Conservation (phyloP, 257 asterid species). For the Salvia hispanica region DNA sequence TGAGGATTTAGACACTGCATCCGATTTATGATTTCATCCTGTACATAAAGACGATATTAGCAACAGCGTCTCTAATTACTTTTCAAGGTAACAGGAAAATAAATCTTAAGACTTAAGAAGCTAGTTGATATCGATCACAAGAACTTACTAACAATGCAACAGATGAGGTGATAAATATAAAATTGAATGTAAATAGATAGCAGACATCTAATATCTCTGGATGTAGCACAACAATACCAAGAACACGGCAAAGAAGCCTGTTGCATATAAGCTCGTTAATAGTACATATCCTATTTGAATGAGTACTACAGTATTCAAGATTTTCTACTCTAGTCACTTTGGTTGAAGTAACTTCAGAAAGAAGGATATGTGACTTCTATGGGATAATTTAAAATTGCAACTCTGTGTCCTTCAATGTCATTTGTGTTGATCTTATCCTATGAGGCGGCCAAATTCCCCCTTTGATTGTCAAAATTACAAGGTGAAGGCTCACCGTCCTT, state of each 20-base stretch:
- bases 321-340: constrained; percentile 35
- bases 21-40: constrained; percentile 70
- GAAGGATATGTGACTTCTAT: constrained; percentile 45
- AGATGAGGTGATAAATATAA: constrained; percentile 14
- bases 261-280: constrained; percentile 72
- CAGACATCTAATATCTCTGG: constrained; percentile 90
- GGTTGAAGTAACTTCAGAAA: constrained; percentile 38
- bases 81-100: not conserved
- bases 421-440: constrained; percentile 39
- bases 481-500: constrained; percentile 31
- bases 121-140: no score
- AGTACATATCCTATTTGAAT: constrained; percentile 44
- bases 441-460: constrained; percentile 26
- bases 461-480: constrained; percentile 28
- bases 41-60: constrained; percentile 31
- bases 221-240: constrained; percentile 85
- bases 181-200: constrained; percentile 2
- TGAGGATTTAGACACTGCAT: constrained; percentile 84
- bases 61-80: constrained; percentile 14
- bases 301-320: constrained; percentile 35
- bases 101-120: constrained; percentile 1
- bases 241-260: constrained; percentile 78
- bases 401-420: constrained; percentile 57
- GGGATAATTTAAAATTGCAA: constrained; percentile 77
- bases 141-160: not conserved